These are phyloP conservation scores for Ganoderma multipileum DNA, from an alignment of 1,284 basidiomycete species.

Conservation along the genomic window DNA sequence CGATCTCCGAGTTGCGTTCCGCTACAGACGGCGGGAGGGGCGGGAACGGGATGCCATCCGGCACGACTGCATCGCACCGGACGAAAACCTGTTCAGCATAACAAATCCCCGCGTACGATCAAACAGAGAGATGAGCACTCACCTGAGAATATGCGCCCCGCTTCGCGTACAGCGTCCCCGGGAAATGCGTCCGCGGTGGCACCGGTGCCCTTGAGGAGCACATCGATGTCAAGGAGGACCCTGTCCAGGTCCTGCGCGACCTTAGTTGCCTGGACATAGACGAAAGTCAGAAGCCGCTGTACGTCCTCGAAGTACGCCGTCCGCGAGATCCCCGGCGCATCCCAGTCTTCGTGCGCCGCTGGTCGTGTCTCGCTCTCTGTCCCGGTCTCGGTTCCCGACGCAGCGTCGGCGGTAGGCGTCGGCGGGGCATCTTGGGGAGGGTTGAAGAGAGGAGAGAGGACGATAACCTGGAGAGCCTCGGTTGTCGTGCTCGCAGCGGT, in stretches of 20 bases:
- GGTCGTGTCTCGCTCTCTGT: background rate
- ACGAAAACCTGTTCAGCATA: background rate
- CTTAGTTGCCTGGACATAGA: constrained; percentile 77
- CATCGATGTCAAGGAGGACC: constrained; percentile 73
- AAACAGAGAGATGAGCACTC: constrained; percentile 3
- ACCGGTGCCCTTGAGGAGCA: constrained; percentile 59
- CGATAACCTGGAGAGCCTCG: constrained; percentile 62
- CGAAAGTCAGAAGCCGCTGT: constrained; percentile 72
- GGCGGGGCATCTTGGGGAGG: constrained; percentile 13
- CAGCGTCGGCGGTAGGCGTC: background rate
- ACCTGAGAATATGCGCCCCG: constrained; percentile 39
- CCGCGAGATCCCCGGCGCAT: constrained; percentile 49
- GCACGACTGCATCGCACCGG: constrained; percentile 13
- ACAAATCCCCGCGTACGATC: background rate
- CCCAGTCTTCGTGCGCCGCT: background rate
- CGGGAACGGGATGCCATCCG: constrained; percentile 22
- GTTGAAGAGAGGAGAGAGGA: constrained; percentile 65
- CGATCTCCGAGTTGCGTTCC: constrained; percentile 22
- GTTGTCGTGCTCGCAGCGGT: constrained; percentile 54
- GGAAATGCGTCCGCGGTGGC: constrained; percentile 46
- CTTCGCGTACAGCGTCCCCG: constrained; percentile 41
- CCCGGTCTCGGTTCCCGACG: background rate
- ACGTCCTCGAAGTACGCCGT: constrained; percentile 63
- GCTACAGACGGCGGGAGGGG: constrained; percentile 18
- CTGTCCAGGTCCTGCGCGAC: constrained; percentile 70